Evolutionary conservation across 2,329 filamentous ascomycete genomes (phyloP).

Genomic region (Ophiostoma tasmaniense): DNA sequence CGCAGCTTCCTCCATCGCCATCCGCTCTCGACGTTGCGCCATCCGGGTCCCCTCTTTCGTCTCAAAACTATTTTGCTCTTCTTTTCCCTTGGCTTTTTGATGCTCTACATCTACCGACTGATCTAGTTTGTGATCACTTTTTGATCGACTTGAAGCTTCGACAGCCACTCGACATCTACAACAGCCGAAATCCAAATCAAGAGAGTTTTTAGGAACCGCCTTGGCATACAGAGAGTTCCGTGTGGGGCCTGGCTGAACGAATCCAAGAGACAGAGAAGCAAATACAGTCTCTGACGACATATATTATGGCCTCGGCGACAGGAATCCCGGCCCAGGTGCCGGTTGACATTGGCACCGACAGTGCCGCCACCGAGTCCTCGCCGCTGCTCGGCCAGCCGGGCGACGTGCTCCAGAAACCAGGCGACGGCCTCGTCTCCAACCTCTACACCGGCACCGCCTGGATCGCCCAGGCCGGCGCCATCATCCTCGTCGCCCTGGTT

Average conservation of each 20-base stretch:
- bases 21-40: slow-evolving; percentile 15
- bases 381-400: slow-evolving; percentile 63
- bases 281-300: too few species aligned
- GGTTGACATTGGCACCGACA: slow-evolving; percentile 22
- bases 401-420: slow-evolving; percentile 62
- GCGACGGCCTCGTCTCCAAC: slow-evolving; percentile 58
- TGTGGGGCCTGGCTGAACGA: background rate
- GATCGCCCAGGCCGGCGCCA: slow-evolving; percentile 68
- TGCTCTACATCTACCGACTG: background rate
- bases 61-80: background rate
- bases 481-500: slow-evolving; percentile 66
- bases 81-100: background rate
- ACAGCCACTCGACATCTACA: too few species aligned
- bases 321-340: slow-evolving; percentile 50
- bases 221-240: background rate
- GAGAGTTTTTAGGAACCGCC: too few species aligned
- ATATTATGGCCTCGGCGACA: slow-evolving; percentile 58
- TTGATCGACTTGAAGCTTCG: background rate
- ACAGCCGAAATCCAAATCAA: too few species aligned
- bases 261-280: too few species aligned
- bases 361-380: slow-evolving; percentile 46
- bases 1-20: slow-evolving; percentile 14
- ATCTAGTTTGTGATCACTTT: background rate
- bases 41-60: slow-evolving; percentile 1
- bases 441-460: slow-evolving; percentile 70